Base-by-base conservation (phyloP, 805 yeast species). In the Kazachstania psychrophila region DNA sequence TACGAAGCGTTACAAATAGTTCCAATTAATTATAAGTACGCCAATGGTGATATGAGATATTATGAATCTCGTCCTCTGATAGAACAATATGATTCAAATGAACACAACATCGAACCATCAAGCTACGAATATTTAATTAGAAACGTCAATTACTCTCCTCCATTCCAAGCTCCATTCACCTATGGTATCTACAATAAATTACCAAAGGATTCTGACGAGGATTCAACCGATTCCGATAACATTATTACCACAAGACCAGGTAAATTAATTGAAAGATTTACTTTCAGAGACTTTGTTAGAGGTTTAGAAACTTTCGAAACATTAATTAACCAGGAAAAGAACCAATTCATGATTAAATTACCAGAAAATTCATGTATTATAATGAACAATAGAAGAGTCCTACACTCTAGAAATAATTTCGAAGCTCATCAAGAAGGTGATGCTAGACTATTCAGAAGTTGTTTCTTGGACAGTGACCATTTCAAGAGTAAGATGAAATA, bases 161-260 rank as follows among this genome's bases (percentile, higher is more conserved):
- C 88, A 9, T 81, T 79, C 62, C 94, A 82, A 51, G 89, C 83
- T 0, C 89, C 89, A 1, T 73, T 76, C 39, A 85, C 79, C 44
- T 60, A 59, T 38, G 77, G 76, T 14, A 68, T 73, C n/a, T 64
- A 67, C 13, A 59, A 58, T 11, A 58, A 61, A 23, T 37, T 45
- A 14, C 43, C 42, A 28, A 44, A 47, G 10, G 28, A 34, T 18
- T 39, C 42, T 10, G 50, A 50, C 10, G 44, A 28, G 4, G 33
- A 42, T 8, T 24, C 29, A 19, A 29, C 20, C 4, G 40, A 41
- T n/a, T 38, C 45, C n/a, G 46, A 55, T 18, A 37, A 46, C 20
- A 37, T 44, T 31, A 30, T 38, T 4, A 14, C 31, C 5, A 46
- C 60, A 9, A 51, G 58, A 24, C 65, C 62, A 6, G 63, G 57